Base-by-base conservation (phyloP, 306 rosid species). In the Trichosanthes truncata region DNA sequence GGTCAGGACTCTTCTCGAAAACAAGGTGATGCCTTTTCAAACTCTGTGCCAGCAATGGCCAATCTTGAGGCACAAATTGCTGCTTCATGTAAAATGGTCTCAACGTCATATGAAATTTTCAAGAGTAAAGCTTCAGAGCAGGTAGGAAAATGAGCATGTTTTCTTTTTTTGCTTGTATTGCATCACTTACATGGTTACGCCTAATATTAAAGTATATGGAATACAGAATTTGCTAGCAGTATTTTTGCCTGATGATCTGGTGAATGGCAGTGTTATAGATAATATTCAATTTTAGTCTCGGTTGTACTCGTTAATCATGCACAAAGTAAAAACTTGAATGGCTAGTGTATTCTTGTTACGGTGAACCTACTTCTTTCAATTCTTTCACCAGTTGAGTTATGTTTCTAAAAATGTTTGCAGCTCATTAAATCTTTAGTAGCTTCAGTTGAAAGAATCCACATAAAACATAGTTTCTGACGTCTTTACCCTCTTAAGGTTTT, bases 111-210 rank as follows among this genome's bases (percentile, higher is more conserved):
- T 84, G 92, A 90, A 61, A 66, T 85, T 83, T 95, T 95, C 90
- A 95, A 93, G 89, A 85, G 83, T 83, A 87, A 90, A 81, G 94
- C 97, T 73, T 86, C 89, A 53, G 98, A 91, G 81, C 91, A 93
- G 96, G 99, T 95, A 86, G 67, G 80, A 75, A 76, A 83, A 87
- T 72, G 36, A 40, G 38, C 52, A 36, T 49, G 43, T 23, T 57
- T 78, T 45, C 0, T 14, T 15, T 11, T 33, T 25, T 12, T 13
- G 40, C 52, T 69, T 65, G 62, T 46, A 25, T 17, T 41, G 31
- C 52, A 38, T 38, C 18, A 68, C 18, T 66, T 36, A 1, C 41
- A 29, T 2, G 33, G 33, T 29, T 29, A 2, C 33, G 17, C 21
- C 48, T 36, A 4, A 10, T 36, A 68, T 35, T 62, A 14, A 4